Evolutionary conservation across 345 rosid genomes (phyloP).

Genomic region (Raphanus sativus): DNA sequence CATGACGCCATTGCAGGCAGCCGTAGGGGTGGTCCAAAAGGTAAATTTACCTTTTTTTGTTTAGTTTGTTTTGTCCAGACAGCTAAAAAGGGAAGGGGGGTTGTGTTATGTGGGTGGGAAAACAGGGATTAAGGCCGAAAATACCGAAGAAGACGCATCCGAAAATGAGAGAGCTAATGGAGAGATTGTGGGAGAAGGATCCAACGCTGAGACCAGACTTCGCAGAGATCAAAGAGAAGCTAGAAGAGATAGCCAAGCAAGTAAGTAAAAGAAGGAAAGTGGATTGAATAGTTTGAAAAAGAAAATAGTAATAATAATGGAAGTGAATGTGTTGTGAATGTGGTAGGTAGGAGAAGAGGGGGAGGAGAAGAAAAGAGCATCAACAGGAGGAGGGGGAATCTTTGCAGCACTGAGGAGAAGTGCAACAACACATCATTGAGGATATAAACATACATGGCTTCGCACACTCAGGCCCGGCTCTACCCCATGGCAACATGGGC

Average conservation of each 20-base stretch:
- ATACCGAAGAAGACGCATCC: slow-evolving; percentile 69
- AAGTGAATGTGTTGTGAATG: background rate
- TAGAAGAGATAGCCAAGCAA: slow-evolving; percentile 73
- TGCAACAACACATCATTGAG: slow-evolving; percentile 49
- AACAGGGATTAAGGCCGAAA: slow-evolving; percentile 75
- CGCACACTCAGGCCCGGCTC: background rate
- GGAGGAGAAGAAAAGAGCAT: slow-evolving; percentile 66
- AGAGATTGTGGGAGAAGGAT: slow-evolving; percentile 89
- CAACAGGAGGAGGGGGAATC: slow-evolving; percentile 66
- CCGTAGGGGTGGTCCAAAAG: slow-evolving; percentile 97
- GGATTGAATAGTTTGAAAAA: background rate
- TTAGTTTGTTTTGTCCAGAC: too few relatives aligned
- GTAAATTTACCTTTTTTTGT: slow-evolving; percentile 36
- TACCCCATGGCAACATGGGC: too few relatives aligned
- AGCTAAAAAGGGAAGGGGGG: background rate
- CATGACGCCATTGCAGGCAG: slow-evolving; percentile 95
- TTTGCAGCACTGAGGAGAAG: slow-evolving; percentile 79
- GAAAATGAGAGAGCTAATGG: slow-evolving; percentile 64
- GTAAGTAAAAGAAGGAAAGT: slow-evolving; percentile 36
- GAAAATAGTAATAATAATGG: background rate
- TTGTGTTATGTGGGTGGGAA: slow-evolving; percentile 31
- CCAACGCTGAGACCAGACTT: slow-evolving; percentile 85
- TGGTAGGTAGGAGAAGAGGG: slow-evolving; percentile 64
- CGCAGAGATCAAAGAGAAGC: slow-evolving; percentile 63
- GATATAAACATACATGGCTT: background rate